These are phyloP conservation scores for Stentor roeselii DNA, from an alignment of 73 alveolate species.

Conservation along the genomic window DNA sequence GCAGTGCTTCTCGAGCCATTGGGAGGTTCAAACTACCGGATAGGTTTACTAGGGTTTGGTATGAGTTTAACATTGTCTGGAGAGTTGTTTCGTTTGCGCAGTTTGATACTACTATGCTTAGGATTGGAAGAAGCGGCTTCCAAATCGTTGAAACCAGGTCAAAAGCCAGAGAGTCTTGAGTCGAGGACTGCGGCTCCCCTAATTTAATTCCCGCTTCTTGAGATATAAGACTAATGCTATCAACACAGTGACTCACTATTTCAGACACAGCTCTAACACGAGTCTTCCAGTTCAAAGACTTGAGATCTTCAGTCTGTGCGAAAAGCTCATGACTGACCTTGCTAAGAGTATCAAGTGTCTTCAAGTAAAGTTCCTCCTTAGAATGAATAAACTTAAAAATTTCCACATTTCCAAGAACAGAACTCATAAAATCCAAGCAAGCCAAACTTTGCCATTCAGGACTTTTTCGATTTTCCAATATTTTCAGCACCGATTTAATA, in stretches of 20 bases:
- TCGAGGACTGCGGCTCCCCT: neutral
- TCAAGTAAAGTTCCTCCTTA: neutral
- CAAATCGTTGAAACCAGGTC: neutral
- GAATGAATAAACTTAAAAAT: neutral
- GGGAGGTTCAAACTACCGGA: slow-evolving; percentile 36
- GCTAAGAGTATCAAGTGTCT: neutral
- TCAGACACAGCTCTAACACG: neutral
- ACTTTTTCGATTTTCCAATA: neutral
- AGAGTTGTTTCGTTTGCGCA: slow-evolving; percentile 23
- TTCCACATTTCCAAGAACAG: neutral
- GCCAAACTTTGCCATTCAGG: slow-evolving; percentile 17
- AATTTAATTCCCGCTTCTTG: slow-evolving; percentile 6
- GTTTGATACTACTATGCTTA: neutral
- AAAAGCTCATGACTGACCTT: slow-evolving; percentile 22
- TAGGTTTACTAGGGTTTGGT: slow-evolving; percentile 36
- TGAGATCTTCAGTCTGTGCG: neutral
- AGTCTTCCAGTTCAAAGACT: neutral
- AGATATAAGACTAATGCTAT: neutral
- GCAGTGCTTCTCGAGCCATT: slow-evolving; percentile 48
- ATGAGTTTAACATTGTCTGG: slow-evolving; percentile 41
- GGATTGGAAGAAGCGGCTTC: slow-evolving; percentile 18
- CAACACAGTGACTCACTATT: slow-evolving; percentile 2
- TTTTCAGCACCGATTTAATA: neutral
- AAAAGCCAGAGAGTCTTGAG: neutral
- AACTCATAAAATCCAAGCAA: neutral